Base-by-base conservation (phyloP, 1,284 basidiomycete species). In the Stereum hirsutum region DNA sequence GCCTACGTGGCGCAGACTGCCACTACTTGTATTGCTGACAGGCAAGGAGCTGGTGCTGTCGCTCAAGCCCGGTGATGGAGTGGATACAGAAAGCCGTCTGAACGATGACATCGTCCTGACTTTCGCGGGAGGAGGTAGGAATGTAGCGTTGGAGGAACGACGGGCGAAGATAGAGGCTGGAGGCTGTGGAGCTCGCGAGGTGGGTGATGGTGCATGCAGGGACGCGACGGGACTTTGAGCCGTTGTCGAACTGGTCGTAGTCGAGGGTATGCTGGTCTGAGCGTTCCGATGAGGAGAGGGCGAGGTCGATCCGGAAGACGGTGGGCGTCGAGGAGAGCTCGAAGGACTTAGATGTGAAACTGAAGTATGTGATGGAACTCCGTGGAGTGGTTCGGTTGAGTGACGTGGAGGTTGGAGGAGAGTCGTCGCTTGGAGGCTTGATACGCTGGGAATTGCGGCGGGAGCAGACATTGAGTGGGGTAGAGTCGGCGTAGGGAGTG, bases 1-100 rank as follows among this genome's bases (percentile, higher is more conserved):
- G 10, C 85, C 86, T 2, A 82, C 74, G 51, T 85, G 74, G 2
- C 73, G 64, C 26, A 74, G 58, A 45, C 67, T n/a, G n/a, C n/a
- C n/a, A n/a, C n/a, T n/a, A n/a, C n/a, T n/a, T n/a, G n/a, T n/a
- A n/a, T n/a, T n/a, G n/a, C n/a, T 77, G 21, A 34, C 23, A 8
- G 45, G 46, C 49, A 32, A 15, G 6, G 31, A 43, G 38, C 51
- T 59, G 15, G 54, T 50, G 45, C 54, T 54, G 32, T 65, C 62
- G 43, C 58, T 45, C 1, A 44, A 14, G 6, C 7, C 45, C 34
- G 43, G 50, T 46, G 46, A 52, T 23, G 39, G 50, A 43, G 52
- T 60, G 45, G 35, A 49, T 6, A 47, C 24, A 4, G 51, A 48
- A 37, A 35, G 30, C 20, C 41, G 34, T 33, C 42, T 32, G 42